Base-by-base conservation (phyloP, 306 rosid genomes). In the Benincasa hispida region DNA sequence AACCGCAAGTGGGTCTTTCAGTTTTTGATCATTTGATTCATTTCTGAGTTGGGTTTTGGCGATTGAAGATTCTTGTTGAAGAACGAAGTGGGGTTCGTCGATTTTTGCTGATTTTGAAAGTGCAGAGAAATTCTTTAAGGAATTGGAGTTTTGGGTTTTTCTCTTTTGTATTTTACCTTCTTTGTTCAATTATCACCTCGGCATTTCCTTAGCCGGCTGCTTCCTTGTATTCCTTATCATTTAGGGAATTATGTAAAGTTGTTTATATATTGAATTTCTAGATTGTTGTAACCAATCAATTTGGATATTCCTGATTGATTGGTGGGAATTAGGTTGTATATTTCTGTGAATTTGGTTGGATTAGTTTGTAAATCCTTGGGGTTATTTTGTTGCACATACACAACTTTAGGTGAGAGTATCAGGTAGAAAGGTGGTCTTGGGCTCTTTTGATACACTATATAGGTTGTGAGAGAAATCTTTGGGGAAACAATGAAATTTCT, bases 401-500 rank as follows among this genome's bases (percentile, higher is more conserved):
- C 35, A 65, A 41, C 48, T 34, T 67, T 67, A 41, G 74, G 54
- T 67, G 75, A 70, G 28, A 66, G 12, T 39, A n/a, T 66, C 6
- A 39, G 4, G 51, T 66, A 66, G 73, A 21, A 35, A 72, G 76
- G 42, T 50, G 45, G 51, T 45, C 51, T 34, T 45, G 25, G 59
- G 76, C 34, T n/a, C n/a, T n/a, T n/a, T 45, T 12, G 27, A 69
- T 69, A 47, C 24, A 45, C 13, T 34, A 4, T 34, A 1, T 45
- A 47, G 39, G 15, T 13, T 51, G 30, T 34, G 77, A 53, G 65
- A 2, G 63, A 10, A 51, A 51, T 51, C 25, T 54, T 21, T 51
- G 54, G 21, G 22, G 25, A 47, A 2, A 83, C 68, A 79, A 83
- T 93, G 99, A 87, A 80, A 72, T 88, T 95, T 84, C 86, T 95